Base-by-base conservation (phyloP, 2,329 filamentous ascomycete genomes). In the Pseudogymnoascus sp. region DNA sequence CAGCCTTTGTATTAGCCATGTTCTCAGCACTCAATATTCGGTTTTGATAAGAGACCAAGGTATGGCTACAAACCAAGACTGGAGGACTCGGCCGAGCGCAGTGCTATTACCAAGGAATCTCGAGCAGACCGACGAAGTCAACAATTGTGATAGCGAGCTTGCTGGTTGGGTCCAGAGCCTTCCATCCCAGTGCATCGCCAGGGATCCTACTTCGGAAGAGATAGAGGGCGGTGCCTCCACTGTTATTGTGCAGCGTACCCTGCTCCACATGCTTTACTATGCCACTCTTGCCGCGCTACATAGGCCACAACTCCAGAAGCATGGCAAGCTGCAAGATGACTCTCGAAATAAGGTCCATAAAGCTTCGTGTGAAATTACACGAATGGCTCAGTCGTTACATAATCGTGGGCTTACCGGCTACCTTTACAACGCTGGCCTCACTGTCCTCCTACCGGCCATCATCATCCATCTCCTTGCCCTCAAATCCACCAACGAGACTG, bases 401-500 rank as follows among this genome's bases (percentile, higher is more conserved):
- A 80, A 82, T 38, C 78, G 87, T 59, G 84, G 88, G 61, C 79
- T 95, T n/a, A 90, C 92, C 65, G 83, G 83, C 62, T 94, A 85
- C 70, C 81, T 95, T 12, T 91, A 91, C 1, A 95, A 91, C 0
- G 92, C 90, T 0, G 91, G 91, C 42, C 91, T 95, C 8, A 95
- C 91, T 0, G 90, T 94, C 48, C 85, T 96, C 9, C 82, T 95
- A 2, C 91, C 91, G 0, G 91, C 91, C 38, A 92, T 95, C 78
- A 94, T 95, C 68, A 94, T 94, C 60, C 91, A 95, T 71, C 81
- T 96, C 25, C 82, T 95, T 10, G 91, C 94, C 72, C 92, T 95
- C 81, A 94, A 93, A 73, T 90, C 90, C 39, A 87, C 86, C 2
- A 84, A 89, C 61, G 82, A 84, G n/a, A 83, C 85, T 63, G 86